phyloP scores from a whole-genome alignment of 768 basidiomycete genomes.

The Panaeolus cyanescens region DNA sequence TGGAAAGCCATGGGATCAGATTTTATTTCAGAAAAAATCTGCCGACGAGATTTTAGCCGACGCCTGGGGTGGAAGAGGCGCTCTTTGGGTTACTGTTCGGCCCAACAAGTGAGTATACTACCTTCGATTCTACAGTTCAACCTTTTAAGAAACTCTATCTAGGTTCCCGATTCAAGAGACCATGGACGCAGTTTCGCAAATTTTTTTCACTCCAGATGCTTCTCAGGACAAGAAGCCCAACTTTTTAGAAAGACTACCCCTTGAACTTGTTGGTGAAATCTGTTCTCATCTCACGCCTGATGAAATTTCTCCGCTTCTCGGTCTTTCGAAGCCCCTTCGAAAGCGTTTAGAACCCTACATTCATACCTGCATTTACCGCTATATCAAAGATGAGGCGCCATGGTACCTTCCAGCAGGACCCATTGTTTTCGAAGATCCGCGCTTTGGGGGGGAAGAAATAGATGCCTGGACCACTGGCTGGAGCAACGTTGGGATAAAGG shows the following conservation, averaged over 20 bases:
- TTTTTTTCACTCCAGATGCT: neutral
- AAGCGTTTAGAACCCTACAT: neutral
- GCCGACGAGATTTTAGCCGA: neutral
- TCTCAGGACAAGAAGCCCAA: too few relatives aligned
- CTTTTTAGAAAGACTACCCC: neutral
- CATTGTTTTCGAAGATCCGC: neutral
- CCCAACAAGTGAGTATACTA: neutral
- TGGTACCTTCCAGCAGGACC: constrained; percentile 3
- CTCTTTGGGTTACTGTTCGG: neutral
- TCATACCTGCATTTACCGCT: neutral
- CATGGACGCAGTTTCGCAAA: neutral
- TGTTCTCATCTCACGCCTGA: neutral
- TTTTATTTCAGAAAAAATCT: neutral
- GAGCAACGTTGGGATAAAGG: neutral
- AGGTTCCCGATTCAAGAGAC: neutral
- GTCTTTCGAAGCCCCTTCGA: neutral
- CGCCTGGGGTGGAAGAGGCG: neutral
- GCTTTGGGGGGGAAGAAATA: neutral
- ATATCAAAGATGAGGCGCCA: neutral
- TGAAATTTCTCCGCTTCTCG: neutral
- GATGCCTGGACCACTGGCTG: neutral
- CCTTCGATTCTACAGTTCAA: neutral
- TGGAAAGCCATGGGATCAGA: neutral
- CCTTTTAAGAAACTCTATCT: too few relatives aligned
- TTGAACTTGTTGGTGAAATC: neutral